A percentile compares a stretch with the other conserved stretches of the same genome.
phyloP scores from a whole-genome alignment of 2,329 filamentous ascomycete genomes.

The Hortaea sp. region DNA sequence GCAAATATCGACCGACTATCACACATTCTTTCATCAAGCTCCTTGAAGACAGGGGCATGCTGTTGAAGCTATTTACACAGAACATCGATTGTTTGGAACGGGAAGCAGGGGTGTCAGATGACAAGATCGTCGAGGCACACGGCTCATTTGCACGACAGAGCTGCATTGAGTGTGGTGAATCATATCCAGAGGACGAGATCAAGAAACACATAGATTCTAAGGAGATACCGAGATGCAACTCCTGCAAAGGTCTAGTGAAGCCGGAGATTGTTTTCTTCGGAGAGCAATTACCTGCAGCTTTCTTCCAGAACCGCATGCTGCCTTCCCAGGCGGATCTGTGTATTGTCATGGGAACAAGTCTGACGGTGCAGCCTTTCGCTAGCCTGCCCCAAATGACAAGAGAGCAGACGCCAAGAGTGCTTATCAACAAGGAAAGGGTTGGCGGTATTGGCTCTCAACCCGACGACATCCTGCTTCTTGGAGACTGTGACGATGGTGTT shows the following conservation, averaged over 20 bases:
- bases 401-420: conserved; percentile 58
- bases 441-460: conserved; percentile 64
- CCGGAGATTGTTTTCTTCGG: conserved; percentile 95
- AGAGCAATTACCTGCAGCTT: conserved; percentile 56
- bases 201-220: conserved; percentile 54
- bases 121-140: conserved; percentile 85
- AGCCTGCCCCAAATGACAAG: conserved; percentile 57
- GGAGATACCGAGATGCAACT: conserved; percentile 59
- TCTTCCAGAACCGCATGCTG: conserved; percentile 50
- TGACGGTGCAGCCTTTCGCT: conserved; percentile 83
- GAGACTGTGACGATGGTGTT: conserved; percentile 75
- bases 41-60: conserved; percentile 64
- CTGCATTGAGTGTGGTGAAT: conserved; percentile 75
- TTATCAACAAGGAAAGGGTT: conserved; percentile 81
- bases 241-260: conserved; percentile 74
- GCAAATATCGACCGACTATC: conserved; percentile 77
- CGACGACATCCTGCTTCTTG: conserved; percentile 78
- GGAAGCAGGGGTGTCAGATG: conserved; percentile 67
- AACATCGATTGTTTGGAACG: conserved; percentile 96
- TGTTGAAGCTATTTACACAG: conserved; percentile 87
- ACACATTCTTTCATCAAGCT: conserved; percentile 82
- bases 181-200: conserved; percentile 68
- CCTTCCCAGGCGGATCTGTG: conserved; percentile 60
- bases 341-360: conserved; percentile 80
- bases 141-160: conserved; percentile 86